A percentile compares a stretch with the other conserved stretches of the same genome.
Conservation (phyloP, 306 rosid genomes). For the Lathyrus tuberosus region DNA sequence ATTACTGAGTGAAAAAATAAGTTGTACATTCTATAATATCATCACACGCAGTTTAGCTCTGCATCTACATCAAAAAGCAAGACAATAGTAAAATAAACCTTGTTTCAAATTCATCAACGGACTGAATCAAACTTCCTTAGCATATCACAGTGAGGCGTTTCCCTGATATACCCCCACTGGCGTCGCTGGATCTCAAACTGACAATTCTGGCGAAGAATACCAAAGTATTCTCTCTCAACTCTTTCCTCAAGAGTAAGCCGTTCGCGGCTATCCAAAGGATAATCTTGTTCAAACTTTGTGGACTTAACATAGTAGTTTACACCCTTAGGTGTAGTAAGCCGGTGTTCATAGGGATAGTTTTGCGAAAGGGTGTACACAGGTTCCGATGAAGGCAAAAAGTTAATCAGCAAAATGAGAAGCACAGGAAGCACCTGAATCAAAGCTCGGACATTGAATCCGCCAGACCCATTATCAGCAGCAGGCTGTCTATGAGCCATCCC, state of each 20-base stretch:
- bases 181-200: constrained; percentile 83
- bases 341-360: constrained; percentile 69
- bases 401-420: constrained; percentile 63
- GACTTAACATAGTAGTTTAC: constrained; percentile 87
- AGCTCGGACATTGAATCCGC: constrained; percentile 63
- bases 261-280: constrained; percentile 51
- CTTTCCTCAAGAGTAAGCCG: constrained; percentile 54
- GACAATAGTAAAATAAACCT: constrained; percentile 46
- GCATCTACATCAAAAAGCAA: constrained; percentile 40
- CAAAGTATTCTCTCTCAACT: constrained; percentile 79
- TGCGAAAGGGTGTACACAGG: constrained; percentile 66
- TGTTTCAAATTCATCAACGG: constrained; percentile 42
- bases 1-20: constrained; percentile 39
- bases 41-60: constrained; percentile 37
- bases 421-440: constrained; percentile 79
- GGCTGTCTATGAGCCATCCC: constrained; percentile 67
- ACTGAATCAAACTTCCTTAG: constrained; percentile 56
- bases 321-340: constrained; percentile 63
- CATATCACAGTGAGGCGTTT: constrained; percentile 91
- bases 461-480: constrained; percentile 56
- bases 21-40: constrained; percentile 46
- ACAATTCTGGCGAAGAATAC: constrained; percentile 76
- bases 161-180: constrained; percentile 89
- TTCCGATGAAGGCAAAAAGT: constrained; percentile 81
- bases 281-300: constrained; percentile 66